A percentile compares a stretch with the other conserved stretches of the same genome.
Evolutionary conservation across 805 yeast genomes (phyloP).

Genomic region (Candida verbasci): DNA sequence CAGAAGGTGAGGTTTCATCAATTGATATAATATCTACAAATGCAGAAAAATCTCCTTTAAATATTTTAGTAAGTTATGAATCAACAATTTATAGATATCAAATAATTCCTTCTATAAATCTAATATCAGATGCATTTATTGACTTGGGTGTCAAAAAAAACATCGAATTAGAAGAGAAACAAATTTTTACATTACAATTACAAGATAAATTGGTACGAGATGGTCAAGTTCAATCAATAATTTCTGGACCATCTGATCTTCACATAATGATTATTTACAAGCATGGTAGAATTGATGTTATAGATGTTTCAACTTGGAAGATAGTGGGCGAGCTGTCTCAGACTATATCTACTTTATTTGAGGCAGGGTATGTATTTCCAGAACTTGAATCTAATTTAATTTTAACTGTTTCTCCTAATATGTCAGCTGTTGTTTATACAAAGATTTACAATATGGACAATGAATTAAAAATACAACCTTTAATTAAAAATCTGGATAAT

Average conservation of each 20-base stretch:
- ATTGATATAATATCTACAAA: constrained; percentile 46
- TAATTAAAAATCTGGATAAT: constrained; percentile 25
- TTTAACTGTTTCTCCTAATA: constrained; percentile 47
- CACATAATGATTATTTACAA: constrained; percentile 35
- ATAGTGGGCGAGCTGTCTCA: constrained; percentile 21
- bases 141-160: constrained; percentile 25
- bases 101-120: constrained; percentile 16
- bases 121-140: constrained; percentile 26
- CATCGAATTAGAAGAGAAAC: constrained; percentile 2
- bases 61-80: constrained; percentile 41
- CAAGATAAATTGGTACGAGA: constrained; percentile 25
- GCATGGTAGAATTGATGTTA: constrained; percentile 43
- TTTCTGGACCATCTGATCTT: constrained; percentile 35
- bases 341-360: constrained; percentile 40
- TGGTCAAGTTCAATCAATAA: constrained; percentile 24
- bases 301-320: constrained; percentile 34
- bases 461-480: constrained; percentile 17
- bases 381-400: constrained; percentile 14
- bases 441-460: constrained; percentile 8
- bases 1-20: constrained; percentile 18
- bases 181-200: constrained; percentile 14
- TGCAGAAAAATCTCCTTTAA: constrained; percentile 39
- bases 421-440: constrained; percentile 36
- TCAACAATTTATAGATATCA: constrained; percentile 25
- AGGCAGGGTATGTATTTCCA: constrained; percentile 53